Evolutionary conservation across 2,329 filamentous ascomycete genomes (phyloP).

Genomic region (Hypoxylon sp.): DNA sequence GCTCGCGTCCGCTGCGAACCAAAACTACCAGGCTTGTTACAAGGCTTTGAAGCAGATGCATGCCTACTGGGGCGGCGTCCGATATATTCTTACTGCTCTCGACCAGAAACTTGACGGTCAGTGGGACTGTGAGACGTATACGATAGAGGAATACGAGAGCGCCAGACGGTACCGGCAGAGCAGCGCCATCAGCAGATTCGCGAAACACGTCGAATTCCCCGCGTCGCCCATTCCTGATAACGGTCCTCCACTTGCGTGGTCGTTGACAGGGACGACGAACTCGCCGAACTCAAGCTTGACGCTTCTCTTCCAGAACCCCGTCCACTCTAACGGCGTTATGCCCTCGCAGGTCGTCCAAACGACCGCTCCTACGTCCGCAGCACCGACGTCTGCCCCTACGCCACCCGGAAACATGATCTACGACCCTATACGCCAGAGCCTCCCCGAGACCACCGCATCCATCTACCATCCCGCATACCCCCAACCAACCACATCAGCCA

Average conservation of each 20-base stretch:
- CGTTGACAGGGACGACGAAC: slow-evolving; percentile 88
- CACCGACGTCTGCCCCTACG: slow-evolving; percentile 61
- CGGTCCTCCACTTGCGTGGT: slow-evolving; percentile 79
- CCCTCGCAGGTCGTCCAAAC: slow-evolving; percentile 36
- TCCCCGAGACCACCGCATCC: slow-evolving; percentile 63
- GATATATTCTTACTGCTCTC: slow-evolving; percentile 87
- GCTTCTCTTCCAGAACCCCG: slow-evolving; percentile 78
- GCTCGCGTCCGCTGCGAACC: slow-evolving; percentile 83
- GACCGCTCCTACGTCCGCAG: slow-evolving; percentile 38
- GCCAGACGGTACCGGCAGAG: slow-evolving; percentile 67
- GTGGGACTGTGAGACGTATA: slow-evolving; percentile 80
- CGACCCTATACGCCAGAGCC: slow-evolving; percentile 70
- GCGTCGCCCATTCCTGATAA: slow-evolving; percentile 63
- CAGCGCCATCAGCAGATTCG: slow-evolving; percentile 62
- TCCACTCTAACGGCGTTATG: slow-evolving; percentile 44
- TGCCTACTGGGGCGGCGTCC: slow-evolving; percentile 87
- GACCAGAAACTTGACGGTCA: slow-evolving; percentile 92
- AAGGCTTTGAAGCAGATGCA: slow-evolving; percentile 86
- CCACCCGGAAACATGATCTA: slow-evolving; percentile 73
- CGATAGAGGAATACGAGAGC: slow-evolving; percentile 82
- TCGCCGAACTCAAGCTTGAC: slow-evolving; percentile 88
- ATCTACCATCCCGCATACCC: slow-evolving; percentile 67
- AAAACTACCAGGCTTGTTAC: slow-evolving; percentile 90
- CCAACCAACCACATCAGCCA: slow-evolving; percentile 64
- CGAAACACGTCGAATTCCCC: slow-evolving; percentile 61